These are phyloP conservation scores for Claviceps pazoutovae DNA, from an alignment of 2,329 filamentous ascomycete species.

Conservation along the genomic window DNA sequence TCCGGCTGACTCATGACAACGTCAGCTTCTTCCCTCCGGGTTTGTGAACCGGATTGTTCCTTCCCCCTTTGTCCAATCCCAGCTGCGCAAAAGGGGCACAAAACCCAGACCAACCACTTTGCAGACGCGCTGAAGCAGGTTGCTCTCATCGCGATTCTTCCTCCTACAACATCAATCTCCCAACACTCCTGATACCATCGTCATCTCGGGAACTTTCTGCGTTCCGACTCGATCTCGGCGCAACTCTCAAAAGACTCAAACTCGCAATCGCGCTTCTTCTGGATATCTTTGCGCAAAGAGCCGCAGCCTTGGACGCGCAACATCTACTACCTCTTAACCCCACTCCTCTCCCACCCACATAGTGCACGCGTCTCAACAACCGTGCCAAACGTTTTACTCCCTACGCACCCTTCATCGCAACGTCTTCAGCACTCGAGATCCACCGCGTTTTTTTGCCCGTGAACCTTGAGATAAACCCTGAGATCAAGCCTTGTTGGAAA, in stretches of 20 bases:
- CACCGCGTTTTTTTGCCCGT: background rate
- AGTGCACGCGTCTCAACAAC: background rate
- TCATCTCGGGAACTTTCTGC: background rate
- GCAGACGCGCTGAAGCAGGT: background rate
- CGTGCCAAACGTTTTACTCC: background rate
- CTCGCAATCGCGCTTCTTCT: background rate
- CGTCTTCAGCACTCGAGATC: background rate
- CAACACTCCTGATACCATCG: background rate
- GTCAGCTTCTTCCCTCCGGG: background rate
- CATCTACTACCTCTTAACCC: background rate
- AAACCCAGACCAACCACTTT: background rate
- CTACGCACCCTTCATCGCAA: background rate
- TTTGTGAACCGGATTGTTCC: background rate
- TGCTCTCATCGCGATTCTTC: background rate
- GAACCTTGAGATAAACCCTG: background rate
- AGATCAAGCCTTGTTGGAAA: background rate
- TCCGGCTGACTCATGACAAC: slow-evolving; percentile 1
- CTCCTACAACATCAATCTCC: background rate
- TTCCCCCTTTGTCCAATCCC: background rate
- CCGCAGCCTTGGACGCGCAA: background rate
- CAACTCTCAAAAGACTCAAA: background rate
- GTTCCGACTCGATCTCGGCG: background rate
- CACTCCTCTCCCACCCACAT: background rate
- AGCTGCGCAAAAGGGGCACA: background rate
- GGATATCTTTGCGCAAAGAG: background rate